Evolutionary conservation across 2,329 filamentous ascomycete genomes (phyloP).

Genomic region (Trichoderma sp.): DNA sequence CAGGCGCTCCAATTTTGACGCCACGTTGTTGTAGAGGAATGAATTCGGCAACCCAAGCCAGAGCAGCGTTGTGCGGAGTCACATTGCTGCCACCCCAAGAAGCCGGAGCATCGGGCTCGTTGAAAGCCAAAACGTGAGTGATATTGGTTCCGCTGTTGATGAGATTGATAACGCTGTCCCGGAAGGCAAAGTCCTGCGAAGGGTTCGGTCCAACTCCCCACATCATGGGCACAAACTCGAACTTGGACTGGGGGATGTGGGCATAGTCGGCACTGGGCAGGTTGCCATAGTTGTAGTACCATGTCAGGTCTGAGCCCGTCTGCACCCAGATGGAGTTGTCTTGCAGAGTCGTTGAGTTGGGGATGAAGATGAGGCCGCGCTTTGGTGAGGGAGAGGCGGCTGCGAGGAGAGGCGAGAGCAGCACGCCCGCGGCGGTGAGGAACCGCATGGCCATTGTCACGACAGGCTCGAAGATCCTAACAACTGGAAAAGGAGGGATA

Average conservation of each 20-base stretch:
- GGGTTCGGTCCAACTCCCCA: constrained; percentile 57
- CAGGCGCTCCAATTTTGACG: constrained; percentile 64
- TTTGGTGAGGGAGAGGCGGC: constrained; percentile 44
- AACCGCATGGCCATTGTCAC: neutral
- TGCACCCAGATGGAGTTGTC: constrained; percentile 66
- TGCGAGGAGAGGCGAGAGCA: constrained; percentile 23
- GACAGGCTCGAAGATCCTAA: neutral
- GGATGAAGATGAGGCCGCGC: constrained; percentile 71
- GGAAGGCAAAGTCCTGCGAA: constrained; percentile 56
- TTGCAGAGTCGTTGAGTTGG: constrained; percentile 48
- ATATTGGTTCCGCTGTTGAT: constrained; percentile 55
- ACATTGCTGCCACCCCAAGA: constrained; percentile 61
- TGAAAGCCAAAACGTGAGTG: constrained; percentile 67
- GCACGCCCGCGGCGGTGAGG: neutral
- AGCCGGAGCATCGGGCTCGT: constrained; percentile 66
- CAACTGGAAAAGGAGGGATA: neutral
- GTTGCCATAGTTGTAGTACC: constrained; percentile 79
- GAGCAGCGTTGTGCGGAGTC: constrained; percentile 57
- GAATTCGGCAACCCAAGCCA: constrained; percentile 68
- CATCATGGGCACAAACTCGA: constrained; percentile 79
- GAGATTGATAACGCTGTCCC: constrained; percentile 53
- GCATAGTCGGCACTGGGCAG: constrained; percentile 53
- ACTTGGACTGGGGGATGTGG: constrained; percentile 47
- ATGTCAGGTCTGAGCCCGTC: constrained; percentile 59
- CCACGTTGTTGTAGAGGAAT: constrained; percentile 63